Base-by-base conservation (phyloP, 495 filamentous ascomycete genomes). In the Xylaria intraflava region DNA sequence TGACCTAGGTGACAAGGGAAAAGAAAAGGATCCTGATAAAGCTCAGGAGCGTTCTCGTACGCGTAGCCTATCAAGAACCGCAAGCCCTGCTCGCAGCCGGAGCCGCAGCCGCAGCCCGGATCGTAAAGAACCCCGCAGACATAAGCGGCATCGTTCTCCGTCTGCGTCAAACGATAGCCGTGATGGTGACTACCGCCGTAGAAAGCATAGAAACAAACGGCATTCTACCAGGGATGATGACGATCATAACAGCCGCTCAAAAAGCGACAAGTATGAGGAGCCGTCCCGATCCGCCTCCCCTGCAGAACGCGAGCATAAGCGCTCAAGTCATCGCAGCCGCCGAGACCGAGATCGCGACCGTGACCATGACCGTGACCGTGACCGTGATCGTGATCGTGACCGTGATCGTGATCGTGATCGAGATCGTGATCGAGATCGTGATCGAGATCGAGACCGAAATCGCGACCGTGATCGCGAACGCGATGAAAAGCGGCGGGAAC, bases 131-230 rank as follows among this genome's bases (percentile, higher is more conserved):
- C 69, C 68, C 35, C 77, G 72, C 55, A 77, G 76, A 44, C 70
- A 68, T 38, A 76, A 82, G 65, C 81, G 80, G n/a, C 75, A 82
- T 57, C 80, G 77, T 11, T 85, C 83, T 3, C 61, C 70, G 7
- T 82, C 75, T 23, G 59, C 63, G 11, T 70, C 77, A 0, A 70
- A 75, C 11, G 70, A 71, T 26, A 72, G 71, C 14, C 75, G 75
- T 23, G 77, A 80, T 24, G 76, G 82, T 27, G 73, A 57, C 65
- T 71, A 56, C 66, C 76, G 46, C 72, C 70, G 60, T 61, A 77
- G 61, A 69, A 80, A 54, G 35, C 78, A 79, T 49, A 76, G 49
- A 62, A 74, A 62, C 62, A 71, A 57, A 64, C 74, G 64, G 68
- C 75, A 63, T 50, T 67, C 68, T n/a, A 59, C 62, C 16, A 57